Conservation (phyloP, 1,139 yeast genomes). For the Candida neerlandica region DNA sequence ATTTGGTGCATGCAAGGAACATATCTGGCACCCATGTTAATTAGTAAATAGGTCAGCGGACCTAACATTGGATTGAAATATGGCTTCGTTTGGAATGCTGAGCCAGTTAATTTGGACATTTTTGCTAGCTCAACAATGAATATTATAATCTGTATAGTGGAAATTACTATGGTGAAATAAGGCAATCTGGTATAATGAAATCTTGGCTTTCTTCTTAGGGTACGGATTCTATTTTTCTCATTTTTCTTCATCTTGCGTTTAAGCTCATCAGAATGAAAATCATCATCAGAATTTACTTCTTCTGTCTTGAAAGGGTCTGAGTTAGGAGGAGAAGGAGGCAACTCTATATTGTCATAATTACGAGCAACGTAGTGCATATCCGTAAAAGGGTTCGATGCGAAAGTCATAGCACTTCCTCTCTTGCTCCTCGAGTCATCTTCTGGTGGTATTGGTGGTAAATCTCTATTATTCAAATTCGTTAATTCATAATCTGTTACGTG, state of each 20-base stretch:
- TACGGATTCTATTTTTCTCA: conserved; percentile 30
- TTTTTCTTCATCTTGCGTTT: conserved; percentile 23
- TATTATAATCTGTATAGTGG: conserved; percentile 56
- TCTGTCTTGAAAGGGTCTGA: conserved; percentile 14
- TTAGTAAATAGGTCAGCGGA: conserved; percentile 69
- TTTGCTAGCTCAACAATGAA: conserved; percentile 68
- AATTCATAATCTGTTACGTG: conserved; percentile 10
- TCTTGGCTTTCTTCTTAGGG: conserved; percentile 35
- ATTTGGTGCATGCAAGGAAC: conserved; percentile 71
- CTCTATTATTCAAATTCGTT: conserved; percentile 11
- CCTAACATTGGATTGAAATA: conserved; percentile 81
- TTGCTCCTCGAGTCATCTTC: background rate
- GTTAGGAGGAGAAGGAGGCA: conserved; percentile 12
- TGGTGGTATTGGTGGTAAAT: conserved; percentile 14
- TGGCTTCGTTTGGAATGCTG: conserved; percentile 71
- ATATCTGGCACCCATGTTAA: conserved; percentile 73
- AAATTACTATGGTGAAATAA: conserved; percentile 49
- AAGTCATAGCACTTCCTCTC: background rate
- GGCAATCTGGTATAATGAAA: conserved; percentile 50
- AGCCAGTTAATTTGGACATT: conserved; percentile 65
- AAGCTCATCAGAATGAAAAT: conserved; percentile 8
- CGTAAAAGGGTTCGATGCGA: conserved; percentile 11
- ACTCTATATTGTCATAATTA: conserved; percentile 11
- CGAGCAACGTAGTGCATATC: conserved; percentile 6
- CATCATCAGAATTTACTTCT: conserved; percentile 6